Conservation (phyloP, 495 filamentous ascomycete species). For the Cetradonia linearis region DNA sequence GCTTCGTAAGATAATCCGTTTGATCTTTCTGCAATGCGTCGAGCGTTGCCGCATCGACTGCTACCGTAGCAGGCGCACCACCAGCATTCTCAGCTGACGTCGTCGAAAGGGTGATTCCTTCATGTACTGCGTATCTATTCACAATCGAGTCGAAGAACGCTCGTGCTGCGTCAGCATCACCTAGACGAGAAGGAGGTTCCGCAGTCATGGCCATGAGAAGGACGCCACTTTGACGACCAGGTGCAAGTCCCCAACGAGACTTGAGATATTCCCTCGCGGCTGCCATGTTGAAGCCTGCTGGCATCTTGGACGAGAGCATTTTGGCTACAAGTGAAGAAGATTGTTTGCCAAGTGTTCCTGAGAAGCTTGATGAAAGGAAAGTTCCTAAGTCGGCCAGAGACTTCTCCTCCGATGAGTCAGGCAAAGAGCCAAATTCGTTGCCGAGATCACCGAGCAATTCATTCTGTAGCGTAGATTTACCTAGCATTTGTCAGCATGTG, state of each 20-base stretch:
- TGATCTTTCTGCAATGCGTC: not conserved
- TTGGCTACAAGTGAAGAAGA: not conserved
- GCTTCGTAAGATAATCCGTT: not conserved
- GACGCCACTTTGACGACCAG: not conserved
- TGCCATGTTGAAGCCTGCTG: not conserved
- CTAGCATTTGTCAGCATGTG: not conserved
- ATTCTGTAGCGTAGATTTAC: conserved; percentile 22
- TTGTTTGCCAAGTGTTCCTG: not conserved
- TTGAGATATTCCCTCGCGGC: not conserved
- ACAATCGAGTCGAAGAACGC: conserved; percentile 1
- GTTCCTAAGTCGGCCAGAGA: not conserved
- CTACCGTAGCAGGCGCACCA: not conserved
- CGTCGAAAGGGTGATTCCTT: not conserved
- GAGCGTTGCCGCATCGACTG: not conserved
- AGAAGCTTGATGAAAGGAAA: not conserved
- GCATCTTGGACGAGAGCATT: conserved; percentile 2
- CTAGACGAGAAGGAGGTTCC: not conserved
- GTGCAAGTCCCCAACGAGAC: not conserved
- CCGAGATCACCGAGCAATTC: conserved; percentile 23
- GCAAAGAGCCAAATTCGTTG: conserved; percentile 18
- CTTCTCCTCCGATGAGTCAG: not conserved
- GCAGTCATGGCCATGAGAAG: not conserved
- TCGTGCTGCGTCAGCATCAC: not conserved
- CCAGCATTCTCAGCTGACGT: not conserved
- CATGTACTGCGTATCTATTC: not conserved